phyloP scores from a whole-genome alignment of 2,329 filamentous ascomycete species.

The Clarireedia homoeocarpa region DNA sequence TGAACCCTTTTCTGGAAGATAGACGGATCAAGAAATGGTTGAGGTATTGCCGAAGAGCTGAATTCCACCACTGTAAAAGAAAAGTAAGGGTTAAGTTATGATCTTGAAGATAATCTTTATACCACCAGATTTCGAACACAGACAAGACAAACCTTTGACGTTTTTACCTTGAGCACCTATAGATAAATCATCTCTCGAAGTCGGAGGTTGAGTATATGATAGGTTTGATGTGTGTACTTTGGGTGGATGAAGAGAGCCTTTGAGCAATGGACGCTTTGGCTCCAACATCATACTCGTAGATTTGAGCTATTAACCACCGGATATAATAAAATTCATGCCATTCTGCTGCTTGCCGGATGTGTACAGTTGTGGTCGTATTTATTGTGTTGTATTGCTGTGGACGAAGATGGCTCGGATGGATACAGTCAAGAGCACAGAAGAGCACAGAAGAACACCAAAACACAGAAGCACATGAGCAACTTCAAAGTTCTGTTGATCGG shows the following conservation, averaged over 20 bases:
- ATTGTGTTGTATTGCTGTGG: not conserved
- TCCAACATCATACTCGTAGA: not conserved
- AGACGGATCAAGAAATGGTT: constrained; percentile 25
- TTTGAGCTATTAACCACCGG: too few species aligned
- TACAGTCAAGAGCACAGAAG: too few species aligned
- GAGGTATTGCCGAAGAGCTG: constrained; percentile 16
- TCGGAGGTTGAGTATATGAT: constrained; percentile 17
- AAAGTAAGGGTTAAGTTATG: not conserved
- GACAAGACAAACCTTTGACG: not conserved
- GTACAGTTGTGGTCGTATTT: too few species aligned
- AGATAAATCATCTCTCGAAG: constrained; percentile 18
- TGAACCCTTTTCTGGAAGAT: constrained; percentile 17
- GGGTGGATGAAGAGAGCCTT: constrained; percentile 15
- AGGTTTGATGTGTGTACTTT: not conserved
- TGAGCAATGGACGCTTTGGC: constrained; percentile 11
- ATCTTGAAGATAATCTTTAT: not conserved
- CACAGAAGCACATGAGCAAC: too few species aligned
- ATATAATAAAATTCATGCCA: too few species aligned
- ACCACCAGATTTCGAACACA: not conserved
- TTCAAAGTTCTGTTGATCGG: too few species aligned
- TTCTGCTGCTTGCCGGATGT: too few species aligned
- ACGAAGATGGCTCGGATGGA: not conserved
- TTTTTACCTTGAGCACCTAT: not conserved
- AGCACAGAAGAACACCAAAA: too few species aligned
- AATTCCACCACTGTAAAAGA: constrained; percentile 18